These are phyloP conservation scores for Lyophyllum semitale DNA, from an alignment of 768 basidiomycete genomes.

Conservation along the genomic window DNA sequence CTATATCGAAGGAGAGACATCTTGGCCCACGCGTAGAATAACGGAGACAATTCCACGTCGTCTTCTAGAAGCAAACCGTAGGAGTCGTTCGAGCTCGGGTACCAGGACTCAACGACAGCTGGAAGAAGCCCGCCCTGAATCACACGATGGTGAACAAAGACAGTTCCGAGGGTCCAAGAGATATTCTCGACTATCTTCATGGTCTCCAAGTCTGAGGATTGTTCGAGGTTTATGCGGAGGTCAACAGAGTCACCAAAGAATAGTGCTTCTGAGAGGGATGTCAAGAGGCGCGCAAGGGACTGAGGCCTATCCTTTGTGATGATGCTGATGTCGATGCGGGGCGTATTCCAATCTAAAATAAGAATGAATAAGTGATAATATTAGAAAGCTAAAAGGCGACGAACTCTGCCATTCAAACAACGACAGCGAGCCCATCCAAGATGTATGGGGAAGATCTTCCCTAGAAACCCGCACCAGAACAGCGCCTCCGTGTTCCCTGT, in stretches of 20 bases:
- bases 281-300: conserved; percentile 68
- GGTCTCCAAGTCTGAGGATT: conserved; percentile 68
- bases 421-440: conserved; percentile 66
- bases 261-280: conserved; percentile 55
- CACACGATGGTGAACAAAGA: conserved; percentile 70
- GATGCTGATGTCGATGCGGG: conserved; percentile 67
- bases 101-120: conserved; percentile 90
- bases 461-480: conserved; percentile 46
- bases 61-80: conserved; percentile 86
- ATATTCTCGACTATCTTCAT: conserved; percentile 49
- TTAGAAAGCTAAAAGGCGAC: conserved; percentile 10
- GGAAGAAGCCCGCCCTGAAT: conserved; percentile 80
- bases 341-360: conserved; percentile 71
- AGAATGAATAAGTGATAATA: conserved; percentile 15
- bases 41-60: conserved; percentile 81
- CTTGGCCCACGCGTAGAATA: conserved; percentile 87
- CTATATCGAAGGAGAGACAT: conserved; percentile 78
- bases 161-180: conserved; percentile 60
- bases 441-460: conserved; percentile 48
- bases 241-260: conserved; percentile 73
- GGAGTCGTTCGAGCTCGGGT: conserved; percentile 68
- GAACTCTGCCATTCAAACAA: conserved; percentile 61
- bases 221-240: conserved; percentile 75
- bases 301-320: conserved; percentile 77
- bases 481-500: conserved; percentile 15